Conservation (phyloP, 2,329 filamentous ascomycete genomes). For the Teratosphaeria nubilosa region DNA sequence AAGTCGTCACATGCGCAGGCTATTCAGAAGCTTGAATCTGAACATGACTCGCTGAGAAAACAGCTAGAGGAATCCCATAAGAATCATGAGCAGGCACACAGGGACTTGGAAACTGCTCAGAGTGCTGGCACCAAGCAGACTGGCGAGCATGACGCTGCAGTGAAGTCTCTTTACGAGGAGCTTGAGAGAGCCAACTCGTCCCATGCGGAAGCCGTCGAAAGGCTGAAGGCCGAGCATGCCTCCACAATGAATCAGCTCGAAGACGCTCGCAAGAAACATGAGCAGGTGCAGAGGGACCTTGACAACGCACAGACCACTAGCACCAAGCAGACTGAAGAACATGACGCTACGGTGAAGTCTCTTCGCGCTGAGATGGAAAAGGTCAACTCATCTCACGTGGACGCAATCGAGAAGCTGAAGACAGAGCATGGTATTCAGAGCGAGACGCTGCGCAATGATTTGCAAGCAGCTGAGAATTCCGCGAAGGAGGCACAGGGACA, state of each 20-base stretch:
- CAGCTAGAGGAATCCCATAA: background rate
- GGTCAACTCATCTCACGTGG: background rate
- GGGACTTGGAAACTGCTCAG: background rate
- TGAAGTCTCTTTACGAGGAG: background rate
- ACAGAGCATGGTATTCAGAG: background rate
- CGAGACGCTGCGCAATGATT: conserved; percentile 1
- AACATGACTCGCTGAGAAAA: too few species aligned
- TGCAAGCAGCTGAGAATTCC: conserved; percentile 1
- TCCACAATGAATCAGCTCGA: background rate
- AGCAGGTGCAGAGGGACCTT: background rate
- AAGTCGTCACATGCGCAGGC: background rate
- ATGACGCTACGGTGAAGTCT: background rate
- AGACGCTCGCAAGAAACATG: background rate
- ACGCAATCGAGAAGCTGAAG: background rate
- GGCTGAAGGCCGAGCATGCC: background rate
- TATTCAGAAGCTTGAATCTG: background rate
- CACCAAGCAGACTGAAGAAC: background rate
- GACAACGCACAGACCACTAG: background rate
- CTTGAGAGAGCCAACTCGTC: background rate
- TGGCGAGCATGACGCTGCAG: background rate
- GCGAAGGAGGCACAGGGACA: conserved; percentile 8
- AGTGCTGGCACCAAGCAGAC: background rate
- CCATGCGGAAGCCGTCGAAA: background rate
- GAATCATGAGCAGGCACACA: background rate
- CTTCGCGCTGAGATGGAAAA: background rate